These are phyloP conservation scores for Terana coerulea DNA, from an alignment of 768 basidiomycete genomes.

Conservation along the genomic window DNA sequence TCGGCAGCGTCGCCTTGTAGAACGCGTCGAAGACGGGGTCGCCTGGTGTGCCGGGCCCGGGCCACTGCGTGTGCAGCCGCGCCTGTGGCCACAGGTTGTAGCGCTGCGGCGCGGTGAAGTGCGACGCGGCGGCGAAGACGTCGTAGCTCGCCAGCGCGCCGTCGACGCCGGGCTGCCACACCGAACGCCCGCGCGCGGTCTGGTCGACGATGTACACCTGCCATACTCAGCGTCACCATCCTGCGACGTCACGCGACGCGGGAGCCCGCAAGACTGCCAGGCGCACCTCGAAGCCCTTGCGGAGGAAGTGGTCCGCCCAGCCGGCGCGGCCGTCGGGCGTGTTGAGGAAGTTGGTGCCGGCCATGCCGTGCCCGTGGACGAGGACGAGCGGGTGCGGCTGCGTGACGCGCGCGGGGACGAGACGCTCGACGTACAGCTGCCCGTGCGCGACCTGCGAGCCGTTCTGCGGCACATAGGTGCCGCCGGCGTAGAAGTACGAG, in stretches of 20 bases:
- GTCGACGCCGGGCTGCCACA: neutral
- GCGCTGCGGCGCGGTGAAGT: conserved; percentile 19
- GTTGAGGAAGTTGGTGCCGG: conserved; percentile 6
- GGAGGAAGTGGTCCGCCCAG: conserved; percentile 1
- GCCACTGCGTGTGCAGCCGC: conserved; percentile 47
- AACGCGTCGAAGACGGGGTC: conserved; percentile 44
- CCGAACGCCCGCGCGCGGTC: neutral
- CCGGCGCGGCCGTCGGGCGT: conserved; percentile 1
- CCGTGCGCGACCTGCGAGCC: neutral
- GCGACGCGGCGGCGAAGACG: neutral
- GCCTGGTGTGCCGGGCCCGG: conserved; percentile 44
- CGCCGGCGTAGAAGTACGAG: neutral
- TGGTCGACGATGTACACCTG: conserved; percentile 6
- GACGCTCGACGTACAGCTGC: conserved; percentile 2
- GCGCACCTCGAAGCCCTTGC: neutral
- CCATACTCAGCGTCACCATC: too few relatives aligned
- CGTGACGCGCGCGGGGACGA: neutral
- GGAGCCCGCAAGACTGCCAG: too few relatives aligned
- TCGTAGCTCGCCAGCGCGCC: neutral
- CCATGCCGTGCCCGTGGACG: neutral
- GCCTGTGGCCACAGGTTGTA: conserved; percentile 45
- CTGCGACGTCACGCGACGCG: too few relatives aligned
- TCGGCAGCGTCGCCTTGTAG: conserved; percentile 40
- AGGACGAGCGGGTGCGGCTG: neutral
- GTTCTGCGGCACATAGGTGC: neutral